Evolutionary conservation across 1,284 basidiomycete species (phyloP).

Genomic region (Abortiporus biennis): DNA sequence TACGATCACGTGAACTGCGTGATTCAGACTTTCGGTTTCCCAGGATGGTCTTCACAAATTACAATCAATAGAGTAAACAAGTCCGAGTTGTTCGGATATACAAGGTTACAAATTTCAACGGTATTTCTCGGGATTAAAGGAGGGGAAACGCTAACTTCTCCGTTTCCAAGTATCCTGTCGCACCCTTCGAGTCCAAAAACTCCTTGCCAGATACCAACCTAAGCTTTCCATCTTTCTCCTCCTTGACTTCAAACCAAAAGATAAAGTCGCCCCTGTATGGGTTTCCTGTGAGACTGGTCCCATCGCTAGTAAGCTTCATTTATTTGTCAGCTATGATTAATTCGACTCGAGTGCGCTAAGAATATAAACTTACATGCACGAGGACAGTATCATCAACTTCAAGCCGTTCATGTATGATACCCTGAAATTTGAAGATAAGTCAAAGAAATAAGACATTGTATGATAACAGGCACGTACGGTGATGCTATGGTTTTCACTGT

Average conservation of each 20-base stretch:
- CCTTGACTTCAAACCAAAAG: not conserved
- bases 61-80: too few relatives aligned
- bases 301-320: too few relatives aligned
- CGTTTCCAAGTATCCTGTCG: not conserved
- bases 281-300: not conserved
- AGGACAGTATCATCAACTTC: not conserved
- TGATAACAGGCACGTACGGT: not conserved
- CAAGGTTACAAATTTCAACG: too few relatives aligned
- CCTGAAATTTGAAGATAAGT: not conserved
- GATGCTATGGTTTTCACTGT: too few relatives aligned
- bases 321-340: too few relatives aligned
- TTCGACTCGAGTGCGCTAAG: not conserved
- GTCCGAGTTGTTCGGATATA: too few relatives aligned
- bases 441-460: not conserved
- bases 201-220: not conserved
- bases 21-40: too few relatives aligned
- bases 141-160: too few relatives aligned
- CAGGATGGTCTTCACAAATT: too few relatives aligned
- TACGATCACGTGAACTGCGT: too few relatives aligned
- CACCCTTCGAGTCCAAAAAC: slow-evolving; percentile 2
- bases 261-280: slow-evolving; percentile 2
- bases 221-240: not conserved
- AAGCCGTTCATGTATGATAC: not conserved
- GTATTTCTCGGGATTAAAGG: too few relatives aligned
- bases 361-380: not conserved